Evolutionary conservation across 2,329 filamentous ascomycete species (phyloP).

Genomic region (Metarhizium brunneum): DNA sequence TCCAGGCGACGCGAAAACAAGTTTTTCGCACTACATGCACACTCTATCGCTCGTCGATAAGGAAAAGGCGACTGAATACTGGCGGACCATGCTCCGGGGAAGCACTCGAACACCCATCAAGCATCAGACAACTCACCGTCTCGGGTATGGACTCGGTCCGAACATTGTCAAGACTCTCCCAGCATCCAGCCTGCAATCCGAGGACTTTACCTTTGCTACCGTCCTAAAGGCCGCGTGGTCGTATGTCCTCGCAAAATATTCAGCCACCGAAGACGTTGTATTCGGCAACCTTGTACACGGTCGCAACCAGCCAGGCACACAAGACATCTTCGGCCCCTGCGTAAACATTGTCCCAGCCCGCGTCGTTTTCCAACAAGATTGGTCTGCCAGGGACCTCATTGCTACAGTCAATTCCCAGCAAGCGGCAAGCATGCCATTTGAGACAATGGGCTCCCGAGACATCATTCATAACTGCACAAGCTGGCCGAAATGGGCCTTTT

Average conservation of each 20-base stretch:
- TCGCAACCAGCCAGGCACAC: slow-evolving; percentile 4
- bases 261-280: slow-evolving; percentile 1
- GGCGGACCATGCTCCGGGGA: slow-evolving; percentile 1
- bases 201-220: slow-evolving; percentile 1
- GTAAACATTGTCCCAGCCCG: slow-evolving; percentile 1
- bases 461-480: slow-evolving; percentile 1
- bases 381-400: background rate
- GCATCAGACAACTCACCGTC: slow-evolving; percentile 1
- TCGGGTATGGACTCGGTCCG: background rate
- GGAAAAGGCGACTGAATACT: background rate
- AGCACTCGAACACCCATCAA: slow-evolving; percentile 1
- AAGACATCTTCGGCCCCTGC: slow-evolving; percentile 1
- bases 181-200: background rate
- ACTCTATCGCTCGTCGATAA: background rate
- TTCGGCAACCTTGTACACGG: slow-evolving; percentile 3
- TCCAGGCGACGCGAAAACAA: background rate
- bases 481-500: slow-evolving; percentile 1
- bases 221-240: slow-evolving; percentile 1
- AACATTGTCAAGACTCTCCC: background rate
- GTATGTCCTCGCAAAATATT: background rate
- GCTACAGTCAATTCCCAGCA: background rate
- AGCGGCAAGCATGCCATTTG: background rate
- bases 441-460: slow-evolving; percentile 1
- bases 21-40: background rate
- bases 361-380: background rate